phyloP scores from a whole-genome alignment of 805 yeast genomes.

The Spathaspora arborariae region DNA sequence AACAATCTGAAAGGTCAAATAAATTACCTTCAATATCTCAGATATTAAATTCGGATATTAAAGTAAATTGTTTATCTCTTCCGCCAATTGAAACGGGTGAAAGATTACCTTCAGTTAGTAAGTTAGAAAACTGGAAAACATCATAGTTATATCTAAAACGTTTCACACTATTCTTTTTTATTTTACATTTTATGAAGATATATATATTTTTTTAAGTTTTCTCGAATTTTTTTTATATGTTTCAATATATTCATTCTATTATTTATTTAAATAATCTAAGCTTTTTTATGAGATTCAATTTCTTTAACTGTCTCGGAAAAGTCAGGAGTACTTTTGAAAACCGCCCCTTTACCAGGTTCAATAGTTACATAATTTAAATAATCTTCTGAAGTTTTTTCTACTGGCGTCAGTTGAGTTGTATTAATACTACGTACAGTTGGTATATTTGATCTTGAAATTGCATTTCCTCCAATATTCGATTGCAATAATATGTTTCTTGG shows the following conservation, averaged over 20 bases:
- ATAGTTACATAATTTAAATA: conserved; percentile 47
- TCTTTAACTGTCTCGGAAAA: conserved; percentile 6
- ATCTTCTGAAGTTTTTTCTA: conserved; percentile 31
- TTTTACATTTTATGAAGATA: background rate
- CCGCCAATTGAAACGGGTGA: conserved; percentile 6
- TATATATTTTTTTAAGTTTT: too few relatives aligned
- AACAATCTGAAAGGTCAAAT: background rate
- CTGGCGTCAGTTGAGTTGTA: background rate
- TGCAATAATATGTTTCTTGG: conserved; percentile 51
- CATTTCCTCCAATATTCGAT: conserved; percentile 30
- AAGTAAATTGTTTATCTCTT: conserved; percentile 1
- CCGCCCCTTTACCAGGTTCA: conserved; percentile 35
- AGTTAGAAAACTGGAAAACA: conserved; percentile 5
- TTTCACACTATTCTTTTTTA: too few relatives aligned
- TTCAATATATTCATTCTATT: background rate
- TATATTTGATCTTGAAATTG: background rate
- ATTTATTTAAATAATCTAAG: background rate
- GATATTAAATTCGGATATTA: conserved; percentile 4
- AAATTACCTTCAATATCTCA: conserved; percentile 8
- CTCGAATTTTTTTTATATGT: background rate
- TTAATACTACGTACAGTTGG: background rate
- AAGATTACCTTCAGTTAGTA: conserved; percentile 6
- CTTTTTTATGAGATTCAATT: conserved; percentile 1
- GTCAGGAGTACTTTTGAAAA: conserved; percentile 7
- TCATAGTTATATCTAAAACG: background rate